phyloP scores from a whole-genome alignment of 2,329 filamentous ascomycete genomes.

The Pseudogymnoascus sp. region DNA sequence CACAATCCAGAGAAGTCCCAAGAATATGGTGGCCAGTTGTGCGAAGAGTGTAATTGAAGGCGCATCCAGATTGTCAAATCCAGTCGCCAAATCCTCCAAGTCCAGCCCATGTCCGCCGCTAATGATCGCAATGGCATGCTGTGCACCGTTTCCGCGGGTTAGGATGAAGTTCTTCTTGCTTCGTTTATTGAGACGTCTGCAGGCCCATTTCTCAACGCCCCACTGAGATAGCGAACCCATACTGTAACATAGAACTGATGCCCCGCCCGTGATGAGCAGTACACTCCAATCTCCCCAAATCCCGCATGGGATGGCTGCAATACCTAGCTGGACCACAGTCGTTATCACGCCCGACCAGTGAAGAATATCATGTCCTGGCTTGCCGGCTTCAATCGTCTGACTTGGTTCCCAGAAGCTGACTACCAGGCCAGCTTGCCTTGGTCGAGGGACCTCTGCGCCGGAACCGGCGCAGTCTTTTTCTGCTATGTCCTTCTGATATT shows the following conservation, averaged over 20 bases:
- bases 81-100: constrained; percentile 36
- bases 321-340: constrained; percentile 16
- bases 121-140: constrained; percentile 34
- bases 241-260: constrained; percentile 31
- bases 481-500: not conserved
- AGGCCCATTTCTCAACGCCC: constrained; percentile 38
- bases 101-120: constrained; percentile 31
- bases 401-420: constrained; percentile 19
- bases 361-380: constrained; percentile 14
- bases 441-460: constrained; percentile 20
- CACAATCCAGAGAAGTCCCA: constrained; percentile 33
- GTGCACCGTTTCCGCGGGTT: constrained; percentile 35
- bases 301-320: constrained; percentile 16
- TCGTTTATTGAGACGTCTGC: constrained; percentile 29
- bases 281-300: constrained; percentile 23
- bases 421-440: constrained; percentile 16
- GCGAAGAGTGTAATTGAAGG: constrained; percentile 2
- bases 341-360: constrained; percentile 21
- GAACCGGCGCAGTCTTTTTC: constrained; percentile 15
- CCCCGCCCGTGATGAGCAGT: constrained; percentile 33
- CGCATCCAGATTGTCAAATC: constrained; percentile 16
- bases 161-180: constrained; percentile 24
- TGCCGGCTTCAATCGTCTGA: constrained; percentile 12
- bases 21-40: constrained; percentile 16
- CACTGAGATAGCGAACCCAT: constrained; percentile 36